phyloP scores from a whole-genome alignment of 768 basidiomycete genomes.

The Amanita rimosa region DNA sequence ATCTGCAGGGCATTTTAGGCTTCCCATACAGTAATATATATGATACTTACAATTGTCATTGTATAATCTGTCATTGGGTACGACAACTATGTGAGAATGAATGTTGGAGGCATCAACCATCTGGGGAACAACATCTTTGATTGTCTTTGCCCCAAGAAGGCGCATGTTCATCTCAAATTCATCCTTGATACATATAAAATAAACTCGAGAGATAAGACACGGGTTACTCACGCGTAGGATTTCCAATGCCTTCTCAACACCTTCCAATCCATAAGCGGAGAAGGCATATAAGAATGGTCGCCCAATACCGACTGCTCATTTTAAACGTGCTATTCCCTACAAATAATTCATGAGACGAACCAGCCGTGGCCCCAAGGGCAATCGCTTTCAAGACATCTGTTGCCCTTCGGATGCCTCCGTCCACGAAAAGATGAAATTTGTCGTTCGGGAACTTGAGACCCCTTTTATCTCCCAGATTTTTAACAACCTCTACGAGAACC shows the following conservation, averaged over 20 bases:
- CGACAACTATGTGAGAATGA: conserved; percentile 48
- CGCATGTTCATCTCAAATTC: conserved; percentile 99
- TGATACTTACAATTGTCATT: conserved; percentile 64
- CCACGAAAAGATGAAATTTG: conserved; percentile 77
- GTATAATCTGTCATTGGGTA: conserved; percentile 68
- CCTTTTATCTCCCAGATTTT: conserved; percentile 52
- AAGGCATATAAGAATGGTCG: conserved; percentile 85
- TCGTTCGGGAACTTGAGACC: conserved; percentile 68
- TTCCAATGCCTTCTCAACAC: conserved; percentile 73
- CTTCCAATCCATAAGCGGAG: conserved; percentile 81
- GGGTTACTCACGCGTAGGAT: conserved; percentile 52
- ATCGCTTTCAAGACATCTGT: conserved; percentile 85
- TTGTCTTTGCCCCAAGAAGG: conserved; percentile 70
- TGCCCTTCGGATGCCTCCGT: conserved; percentile 91
- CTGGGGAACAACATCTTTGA: conserved; percentile 70
- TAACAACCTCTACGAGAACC: conserved; percentile 78
- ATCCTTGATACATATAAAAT: conserved; percentile 38
- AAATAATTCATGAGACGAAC: conserved; percentile 18
- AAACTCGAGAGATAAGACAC: background rate
- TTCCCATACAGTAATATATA: background rate
- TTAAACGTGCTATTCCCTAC: conserved; percentile 9
- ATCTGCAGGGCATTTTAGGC: conserved; percentile 18
- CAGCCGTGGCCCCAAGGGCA: conserved; percentile 84
- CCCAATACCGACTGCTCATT: conserved; percentile 62
- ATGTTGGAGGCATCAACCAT: conserved; percentile 86